Evolutionary conservation across 2,329 filamentous ascomycete species (phyloP), one percentile per base, ranked within the genome.

Genomic region (Taxawa tesnikishii): DNA sequence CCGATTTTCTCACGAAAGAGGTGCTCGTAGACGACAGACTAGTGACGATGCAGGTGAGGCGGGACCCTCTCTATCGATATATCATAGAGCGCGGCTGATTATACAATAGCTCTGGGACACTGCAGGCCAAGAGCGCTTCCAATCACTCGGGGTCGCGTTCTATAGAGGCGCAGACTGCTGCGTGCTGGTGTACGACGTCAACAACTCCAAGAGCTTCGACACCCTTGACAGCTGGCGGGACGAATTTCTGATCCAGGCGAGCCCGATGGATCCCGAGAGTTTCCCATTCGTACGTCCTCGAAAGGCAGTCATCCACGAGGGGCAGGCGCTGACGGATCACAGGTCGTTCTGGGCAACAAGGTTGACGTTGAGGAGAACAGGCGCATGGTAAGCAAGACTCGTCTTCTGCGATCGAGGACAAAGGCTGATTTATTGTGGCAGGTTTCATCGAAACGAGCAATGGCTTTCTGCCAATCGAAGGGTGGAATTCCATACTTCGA

Each of bases 121-220:
- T 3, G 88, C 88, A 13, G 88, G 88, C 17, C 88, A 98, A 59
- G 88, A 98, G 60, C 79, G 88, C 41, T 98, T 98, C 60, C 88
- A 98, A 62, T 94, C 87, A 23, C 69, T 98, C 46, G 88, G 90
- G 33, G 88, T 98, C 27, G 90, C 88, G 29, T 98, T 98, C 63
- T 98, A 98, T 65, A 75, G 88, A 42, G 88, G 88, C 42, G 88
- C 90, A 46, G 88, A 98, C 66, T 96, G 88, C 72, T 96, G 90
- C 56, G 88, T 96, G 38, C 69, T 98, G 33, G 88, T 96, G 32
- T 96, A 90, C 67, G 88, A 98, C 54, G 88, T 98, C 60, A 98
- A 98, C 67, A 96, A 94, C 59, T 82, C 87, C 40, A 98, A 98
- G 74, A 94, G 85, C 58, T 98, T 98, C 59, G 90, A 98, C 57